Conservation (phyloP, 768 basidiomycete genomes). For the Nidularia sp. region DNA sequence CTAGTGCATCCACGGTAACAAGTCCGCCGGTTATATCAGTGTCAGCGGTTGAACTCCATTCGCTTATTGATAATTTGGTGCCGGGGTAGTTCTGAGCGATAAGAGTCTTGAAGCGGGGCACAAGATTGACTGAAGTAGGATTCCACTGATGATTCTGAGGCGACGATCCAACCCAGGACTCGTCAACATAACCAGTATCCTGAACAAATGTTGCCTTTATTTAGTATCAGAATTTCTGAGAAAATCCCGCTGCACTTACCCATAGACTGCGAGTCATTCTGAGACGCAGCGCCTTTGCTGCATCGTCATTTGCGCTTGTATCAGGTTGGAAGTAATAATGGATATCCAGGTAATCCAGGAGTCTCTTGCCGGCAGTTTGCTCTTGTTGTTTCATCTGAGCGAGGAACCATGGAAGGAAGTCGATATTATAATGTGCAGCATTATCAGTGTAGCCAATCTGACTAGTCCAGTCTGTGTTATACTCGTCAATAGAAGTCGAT, state of each 20-base stretch:
- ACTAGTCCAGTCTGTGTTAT: slow-evolving; percentile 47
- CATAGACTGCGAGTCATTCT: slow-evolving; percentile 48
- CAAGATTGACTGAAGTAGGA: slow-evolving; percentile 35
- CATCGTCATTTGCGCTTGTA: slow-evolving; percentile 47
- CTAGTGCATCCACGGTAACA: slow-evolving; percentile 45
- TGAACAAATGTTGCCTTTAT: slow-evolving; percentile 6
- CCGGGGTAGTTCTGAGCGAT: slow-evolving; percentile 49
- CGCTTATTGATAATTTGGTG: slow-evolving; percentile 49
- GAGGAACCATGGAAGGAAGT: slow-evolving; percentile 57
- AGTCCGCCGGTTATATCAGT: slow-evolving; percentile 51
- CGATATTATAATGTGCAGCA: slow-evolving; percentile 45
- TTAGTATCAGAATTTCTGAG: background rate
- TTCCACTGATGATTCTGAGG: slow-evolving; percentile 47
- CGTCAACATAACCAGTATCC: slow-evolving; percentile 48
- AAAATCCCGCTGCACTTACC: slow-evolving; percentile 19
- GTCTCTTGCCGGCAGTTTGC: slow-evolving; percentile 27
- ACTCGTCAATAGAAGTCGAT: background rate
- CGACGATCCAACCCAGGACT: slow-evolving; percentile 44
- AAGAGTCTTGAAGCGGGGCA: slow-evolving; percentile 47
- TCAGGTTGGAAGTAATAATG: slow-evolving; percentile 54
- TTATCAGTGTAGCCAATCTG: slow-evolving; percentile 42
- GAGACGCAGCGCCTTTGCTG: slow-evolving; percentile 46
- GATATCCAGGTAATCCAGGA: slow-evolving; percentile 53
- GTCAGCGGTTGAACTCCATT: slow-evolving; percentile 46
- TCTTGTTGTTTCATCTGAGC: slow-evolving; percentile 38